phyloP scores from a whole-genome alignment of 139 green algal genomes.

The Picocystis salinarum region DNA sequence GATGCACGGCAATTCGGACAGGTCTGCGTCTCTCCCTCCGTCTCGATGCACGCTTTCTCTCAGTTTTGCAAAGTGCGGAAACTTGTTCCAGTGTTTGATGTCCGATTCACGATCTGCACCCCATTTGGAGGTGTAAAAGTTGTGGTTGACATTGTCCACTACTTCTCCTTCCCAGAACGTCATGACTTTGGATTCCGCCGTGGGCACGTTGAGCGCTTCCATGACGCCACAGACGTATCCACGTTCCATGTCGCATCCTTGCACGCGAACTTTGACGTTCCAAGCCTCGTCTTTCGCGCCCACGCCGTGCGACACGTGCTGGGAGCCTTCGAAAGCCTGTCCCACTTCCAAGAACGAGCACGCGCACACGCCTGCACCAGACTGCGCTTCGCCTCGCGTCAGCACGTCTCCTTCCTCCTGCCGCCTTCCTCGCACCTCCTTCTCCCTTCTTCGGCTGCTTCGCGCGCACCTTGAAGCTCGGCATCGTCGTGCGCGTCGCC shows the following conservation, averaged over 20 bases:
- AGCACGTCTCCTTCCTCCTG: no score
- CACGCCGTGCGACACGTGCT: conserved; percentile 13
- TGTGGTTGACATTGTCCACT: conserved; percentile 48
- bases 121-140: conserved; percentile 52
- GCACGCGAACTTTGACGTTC: conserved; percentile 17
- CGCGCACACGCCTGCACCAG: not conserved
- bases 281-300: conserved; percentile 9
- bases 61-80: conserved; percentile 25
- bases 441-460: not conserved
- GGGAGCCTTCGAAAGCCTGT: conserved; percentile 19
- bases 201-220: conserved; percentile 30
- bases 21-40: not conserved
- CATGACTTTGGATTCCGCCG: conserved; percentile 10
- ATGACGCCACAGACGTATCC: conserved; percentile 35
- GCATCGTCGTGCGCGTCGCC: not conserved
- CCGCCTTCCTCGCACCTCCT: not conserved
- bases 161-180: conserved; percentile 62
- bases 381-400: no score
- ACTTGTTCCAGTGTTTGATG: conserved; percentile 31
- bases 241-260: conserved; percentile 17
- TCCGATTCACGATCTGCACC: conserved; percentile 22
- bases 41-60: conserved; percentile 5
- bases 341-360: conserved; percentile 5
- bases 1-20: conserved; percentile 20
- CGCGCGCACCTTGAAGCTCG: not conserved